A percentile compares a stretch with the other conserved stretches of the same genome.
phyloP scores from a whole-genome alignment of 768 basidiomycete species.

The Amanita muscaria region DNA sequence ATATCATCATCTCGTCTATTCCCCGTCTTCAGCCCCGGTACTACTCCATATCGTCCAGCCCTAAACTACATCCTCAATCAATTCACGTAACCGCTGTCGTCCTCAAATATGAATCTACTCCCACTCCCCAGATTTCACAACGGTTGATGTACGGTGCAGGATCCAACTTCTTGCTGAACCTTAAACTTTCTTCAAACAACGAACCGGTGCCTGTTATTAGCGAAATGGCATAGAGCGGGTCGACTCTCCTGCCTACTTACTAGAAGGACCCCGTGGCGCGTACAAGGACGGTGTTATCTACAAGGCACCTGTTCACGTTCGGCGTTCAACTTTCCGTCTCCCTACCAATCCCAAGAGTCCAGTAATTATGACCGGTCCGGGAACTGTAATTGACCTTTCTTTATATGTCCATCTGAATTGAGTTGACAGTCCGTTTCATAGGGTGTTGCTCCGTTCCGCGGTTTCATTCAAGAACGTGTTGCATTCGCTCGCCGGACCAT shows the following conservation, averaged over 20 bases:
- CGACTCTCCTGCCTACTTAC: constrained; percentile 57
- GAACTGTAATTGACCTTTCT: constrained; percentile 60
- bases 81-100: constrained; percentile 96
- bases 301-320: constrained; percentile 89
- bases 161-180: constrained; percentile 91
- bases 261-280: constrained; percentile 85
- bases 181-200: constrained; percentile 66
- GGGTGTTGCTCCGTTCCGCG: constrained; percentile 99
- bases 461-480: constrained; percentile 96
- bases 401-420: constrained; percentile 1
- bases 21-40: constrained; percentile 94
- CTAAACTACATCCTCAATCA: constrained; percentile 79
- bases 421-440: constrained; percentile 25
- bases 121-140: constrained; percentile 38
- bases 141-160: constrained; percentile 85
- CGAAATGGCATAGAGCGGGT: constrained; percentile 8
- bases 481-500: constrained; percentile 90
- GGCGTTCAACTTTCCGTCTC: constrained; percentile 92
- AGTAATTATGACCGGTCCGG: constrained; percentile 98
- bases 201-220: constrained; percentile 42
- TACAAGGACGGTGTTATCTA: constrained; percentile 65
- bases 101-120: constrained; percentile 77
- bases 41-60: constrained; percentile 97
- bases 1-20: constrained; percentile 89
- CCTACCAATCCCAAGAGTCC: constrained; percentile 98